Evolutionary conservation across 768 basidiomycete species (phyloP).

Genomic region (Phaffia australis): DNA sequence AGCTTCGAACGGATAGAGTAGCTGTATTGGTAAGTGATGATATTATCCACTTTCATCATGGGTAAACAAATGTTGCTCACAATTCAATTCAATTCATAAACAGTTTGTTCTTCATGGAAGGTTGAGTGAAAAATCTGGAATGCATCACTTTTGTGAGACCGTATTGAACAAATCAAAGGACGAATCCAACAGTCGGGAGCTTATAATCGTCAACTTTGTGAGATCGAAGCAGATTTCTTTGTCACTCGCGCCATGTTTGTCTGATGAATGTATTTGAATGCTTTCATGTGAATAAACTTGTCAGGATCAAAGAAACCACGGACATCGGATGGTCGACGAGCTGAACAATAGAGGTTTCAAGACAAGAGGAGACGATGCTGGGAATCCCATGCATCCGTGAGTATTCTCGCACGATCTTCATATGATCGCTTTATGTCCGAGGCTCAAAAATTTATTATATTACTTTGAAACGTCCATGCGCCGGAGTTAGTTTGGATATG

Average conservation of each 20-base stretch:
- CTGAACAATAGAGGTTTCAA: constrained; percentile 10
- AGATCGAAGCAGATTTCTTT: neutral
- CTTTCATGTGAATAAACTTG: neutral
- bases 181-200: neutral
- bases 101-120: constrained; percentile 13
- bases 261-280: neutral
- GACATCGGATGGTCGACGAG: neutral
- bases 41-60: neutral
- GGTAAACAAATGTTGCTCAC: neutral
- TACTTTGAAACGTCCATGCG: too few species aligned
- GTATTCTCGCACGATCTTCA: neutral
- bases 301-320: too few species aligned
- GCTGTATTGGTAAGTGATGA: neutral
- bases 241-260: too few species aligned
- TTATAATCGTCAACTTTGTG: constrained; percentile 6
- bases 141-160: neutral
- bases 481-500: constrained; percentile 42
- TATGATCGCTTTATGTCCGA: too few species aligned
- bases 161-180: neutral
- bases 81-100: neutral
- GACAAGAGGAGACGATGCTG: neutral
- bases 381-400: constrained; percentile 7
- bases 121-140: neutral
- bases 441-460: neutral
- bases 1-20: neutral